Percentiles rank a stretch among this genome's conserved stretches.
Conservation (phyloP, 805 yeast species). For the Barnettozyma wickerhamii region DNA sequence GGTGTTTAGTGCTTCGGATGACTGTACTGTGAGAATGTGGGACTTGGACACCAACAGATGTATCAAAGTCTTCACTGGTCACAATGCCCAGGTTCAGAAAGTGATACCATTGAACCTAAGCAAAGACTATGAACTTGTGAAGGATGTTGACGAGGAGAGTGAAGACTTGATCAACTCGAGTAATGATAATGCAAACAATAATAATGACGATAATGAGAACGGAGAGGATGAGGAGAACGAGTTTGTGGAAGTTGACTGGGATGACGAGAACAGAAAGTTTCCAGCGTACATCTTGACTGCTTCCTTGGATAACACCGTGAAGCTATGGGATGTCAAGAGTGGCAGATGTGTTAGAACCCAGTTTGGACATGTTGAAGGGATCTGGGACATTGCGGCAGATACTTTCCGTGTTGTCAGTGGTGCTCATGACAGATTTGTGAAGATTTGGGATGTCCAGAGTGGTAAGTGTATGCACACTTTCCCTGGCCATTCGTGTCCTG, state of each 20-base stretch:
- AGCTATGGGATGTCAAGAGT: constrained; percentile 83
- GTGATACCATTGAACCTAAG: constrained; percentile 81
- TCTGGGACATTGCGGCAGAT: constrained; percentile 96
- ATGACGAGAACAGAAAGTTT: constrained; percentile 32
- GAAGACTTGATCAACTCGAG: too few relatives aligned
- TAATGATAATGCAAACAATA: constrained; percentile 14
- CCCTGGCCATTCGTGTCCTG: constrained; percentile 60
- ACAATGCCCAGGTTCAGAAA: constrained; percentile 90
- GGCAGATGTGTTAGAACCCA: constrained; percentile 91
- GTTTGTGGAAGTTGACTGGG: constrained; percentile 24
- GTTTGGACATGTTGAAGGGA: constrained; percentile 98
- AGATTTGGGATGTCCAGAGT: constrained; percentile 93
- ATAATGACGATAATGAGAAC: constrained; percentile 15
- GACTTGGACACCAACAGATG: constrained; percentile 78
- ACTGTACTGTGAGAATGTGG: constrained; percentile 93
- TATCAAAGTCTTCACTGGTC: constrained; percentile 76
- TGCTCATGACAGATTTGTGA: constrained; percentile 85
- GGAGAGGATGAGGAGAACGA: constrained; percentile 19
- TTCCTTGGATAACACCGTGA: constrained; percentile 88
- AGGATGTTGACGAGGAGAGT: constrained; percentile 29
- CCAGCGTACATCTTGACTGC: constrained; percentile 87
- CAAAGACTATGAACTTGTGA: constrained; percentile 50
- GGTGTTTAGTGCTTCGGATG: constrained; percentile 86
- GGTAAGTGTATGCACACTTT: constrained; percentile 95
- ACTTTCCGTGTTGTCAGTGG: constrained; percentile 93